These are phyloP conservation scores for Luffa acutangula DNA, from an alignment of 306 rosid species.

Conservation along the genomic window DNA sequence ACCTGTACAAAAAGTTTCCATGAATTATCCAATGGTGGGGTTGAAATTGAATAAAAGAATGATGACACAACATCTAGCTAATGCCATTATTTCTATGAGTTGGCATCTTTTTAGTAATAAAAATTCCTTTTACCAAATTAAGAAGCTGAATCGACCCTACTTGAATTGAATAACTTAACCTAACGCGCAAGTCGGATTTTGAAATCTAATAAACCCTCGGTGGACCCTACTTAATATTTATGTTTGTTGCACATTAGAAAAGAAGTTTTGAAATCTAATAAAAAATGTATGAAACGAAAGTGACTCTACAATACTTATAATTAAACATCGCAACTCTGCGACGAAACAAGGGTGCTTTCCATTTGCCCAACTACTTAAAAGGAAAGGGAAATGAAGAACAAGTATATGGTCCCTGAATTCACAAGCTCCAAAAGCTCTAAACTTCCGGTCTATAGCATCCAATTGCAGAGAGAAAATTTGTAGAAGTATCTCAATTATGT, in stretches of 20 bases:
- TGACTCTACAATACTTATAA: neutral
- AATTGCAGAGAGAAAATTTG: neutral
- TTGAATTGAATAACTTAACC: neutral
- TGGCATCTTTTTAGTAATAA: no score
- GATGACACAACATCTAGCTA: neutral
- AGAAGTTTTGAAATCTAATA: neutral
- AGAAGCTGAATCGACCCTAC: no score
- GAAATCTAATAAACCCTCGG: no score
- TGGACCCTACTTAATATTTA: no score
- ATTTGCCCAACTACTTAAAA: neutral
- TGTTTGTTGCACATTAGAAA: neutral
- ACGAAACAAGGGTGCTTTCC: neutral
- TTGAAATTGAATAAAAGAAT: neutral
- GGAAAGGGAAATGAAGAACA: neutral
- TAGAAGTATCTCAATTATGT: no score
- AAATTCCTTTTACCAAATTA: no score
- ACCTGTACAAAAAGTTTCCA: neutral
- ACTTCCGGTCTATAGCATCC: neutral
- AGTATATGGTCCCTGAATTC: neutral
- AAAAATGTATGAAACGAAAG: neutral
- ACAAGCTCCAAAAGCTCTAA: neutral
- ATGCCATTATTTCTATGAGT: no score
- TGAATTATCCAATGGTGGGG: neutral
- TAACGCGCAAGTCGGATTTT: neutral
- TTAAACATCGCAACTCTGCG: neutral